Conservation (phyloP, 768 basidiomycete species). For the Tricholoma flavovirens region DNA sequence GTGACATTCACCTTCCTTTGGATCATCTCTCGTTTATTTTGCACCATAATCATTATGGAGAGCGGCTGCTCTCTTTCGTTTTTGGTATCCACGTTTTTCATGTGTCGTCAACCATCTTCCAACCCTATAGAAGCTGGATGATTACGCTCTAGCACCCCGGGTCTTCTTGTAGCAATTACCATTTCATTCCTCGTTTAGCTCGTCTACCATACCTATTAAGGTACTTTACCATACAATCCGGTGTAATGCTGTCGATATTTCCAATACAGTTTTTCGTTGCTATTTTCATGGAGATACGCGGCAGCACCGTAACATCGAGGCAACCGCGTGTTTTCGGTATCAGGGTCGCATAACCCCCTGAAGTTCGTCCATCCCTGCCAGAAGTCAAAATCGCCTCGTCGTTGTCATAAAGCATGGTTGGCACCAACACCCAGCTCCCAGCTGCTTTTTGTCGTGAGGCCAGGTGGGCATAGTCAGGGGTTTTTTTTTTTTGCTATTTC, state of each 20-base stretch:
- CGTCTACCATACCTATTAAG: constrained; percentile 2
- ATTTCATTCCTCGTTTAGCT: constrained; percentile 10
- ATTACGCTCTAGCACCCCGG: constrained; percentile 11
- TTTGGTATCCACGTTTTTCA: constrained; percentile 9
- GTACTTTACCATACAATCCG: background rate
- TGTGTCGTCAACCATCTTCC: constrained; percentile 14
- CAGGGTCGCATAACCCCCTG: background rate
- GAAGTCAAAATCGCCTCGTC: background rate
- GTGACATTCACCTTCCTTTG: constrained; percentile 18
- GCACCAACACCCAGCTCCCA: background rate
- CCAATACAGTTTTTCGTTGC: background rate
- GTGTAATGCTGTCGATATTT: background rate
- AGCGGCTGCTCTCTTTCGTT: constrained; percentile 17
- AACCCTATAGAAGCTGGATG: constrained; percentile 18
- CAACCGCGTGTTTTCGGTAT: background rate
- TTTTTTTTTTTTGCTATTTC: background rate
- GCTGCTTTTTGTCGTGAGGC: background rate
- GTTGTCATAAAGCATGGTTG: background rate
- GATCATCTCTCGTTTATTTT: constrained; percentile 23
- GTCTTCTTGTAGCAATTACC: constrained; percentile 17
- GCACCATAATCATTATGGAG: constrained; percentile 16
- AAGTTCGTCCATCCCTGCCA: background rate
- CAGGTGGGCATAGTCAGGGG: too few species aligned
- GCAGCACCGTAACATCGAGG: background rate
- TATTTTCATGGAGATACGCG: background rate